Conservation (phyloP, 768 basidiomycete species). For the Piloderma croceum region DNA sequence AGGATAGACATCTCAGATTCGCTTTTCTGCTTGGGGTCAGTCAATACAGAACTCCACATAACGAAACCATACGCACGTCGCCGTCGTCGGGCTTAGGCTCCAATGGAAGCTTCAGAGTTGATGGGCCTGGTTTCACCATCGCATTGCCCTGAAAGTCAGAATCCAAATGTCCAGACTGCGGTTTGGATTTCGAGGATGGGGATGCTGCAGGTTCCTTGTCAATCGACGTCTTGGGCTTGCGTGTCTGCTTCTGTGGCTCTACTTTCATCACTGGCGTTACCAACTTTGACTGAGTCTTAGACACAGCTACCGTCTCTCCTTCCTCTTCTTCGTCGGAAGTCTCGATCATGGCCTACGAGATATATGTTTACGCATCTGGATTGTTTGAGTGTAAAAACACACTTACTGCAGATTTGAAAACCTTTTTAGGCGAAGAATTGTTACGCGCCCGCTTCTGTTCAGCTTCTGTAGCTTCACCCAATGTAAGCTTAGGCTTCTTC, state of each 20-base stretch:
- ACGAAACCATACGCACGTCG: not conserved
- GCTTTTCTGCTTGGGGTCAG: conserved; percentile 32
- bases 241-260: no score
- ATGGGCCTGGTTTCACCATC: not conserved
- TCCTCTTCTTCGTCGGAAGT: no score
- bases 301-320: no score
- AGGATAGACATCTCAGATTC: conserved; percentile 60
- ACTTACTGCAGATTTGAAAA: conserved; percentile 23
- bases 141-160: not conserved
- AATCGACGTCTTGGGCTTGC: no score
- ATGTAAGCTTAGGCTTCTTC: no score
- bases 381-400: not conserved
- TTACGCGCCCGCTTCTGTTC: not conserved
- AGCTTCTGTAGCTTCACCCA: no score
- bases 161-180: not conserved
- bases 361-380: not conserved
- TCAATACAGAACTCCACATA: not conserved
- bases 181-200: not conserved
- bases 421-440: not conserved
- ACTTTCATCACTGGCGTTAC: no score
- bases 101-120: conserved; percentile 4
- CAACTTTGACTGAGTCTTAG: no score
- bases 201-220: not conserved
- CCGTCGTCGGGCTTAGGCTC: conserved; percentile 6
- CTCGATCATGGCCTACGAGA: no score